phyloP scores from a whole-genome alignment of 2,329 filamentous ascomycete genomes.

The Aureobasidium pullulans region DNA sequence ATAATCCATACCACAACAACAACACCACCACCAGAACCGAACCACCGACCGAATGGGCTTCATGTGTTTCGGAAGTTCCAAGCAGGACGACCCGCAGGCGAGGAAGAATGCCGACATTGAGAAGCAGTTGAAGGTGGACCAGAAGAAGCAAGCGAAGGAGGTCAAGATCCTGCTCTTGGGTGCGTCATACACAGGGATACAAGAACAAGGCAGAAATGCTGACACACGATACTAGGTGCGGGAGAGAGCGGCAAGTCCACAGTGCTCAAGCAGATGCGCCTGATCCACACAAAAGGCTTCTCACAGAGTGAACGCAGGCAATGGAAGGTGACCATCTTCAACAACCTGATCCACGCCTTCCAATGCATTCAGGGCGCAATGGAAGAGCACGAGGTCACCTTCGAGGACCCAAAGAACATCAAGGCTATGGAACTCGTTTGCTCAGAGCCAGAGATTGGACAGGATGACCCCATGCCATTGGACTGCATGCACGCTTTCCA shows the following conservation, averaged over 20 bases:
- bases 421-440: slow-evolving; percentile 71
- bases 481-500: slow-evolving; percentile 78
- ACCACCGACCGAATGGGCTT: slow-evolving; percentile 22
- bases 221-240: slow-evolving; percentile 55
- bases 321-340: slow-evolving; percentile 92
- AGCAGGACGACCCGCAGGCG: slow-evolving; percentile 40
- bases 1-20: not conserved
- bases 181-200: slow-evolving; percentile 35
- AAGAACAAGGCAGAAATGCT: slow-evolving; percentile 16
- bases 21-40: not conserved
- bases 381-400: slow-evolving; percentile 72
- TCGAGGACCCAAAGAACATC: slow-evolving; percentile 71
- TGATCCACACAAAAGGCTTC: slow-evolving; percentile 92
- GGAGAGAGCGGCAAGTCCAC: slow-evolving; percentile 96
- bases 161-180: slow-evolving; percentile 91
- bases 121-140: slow-evolving; percentile 74
- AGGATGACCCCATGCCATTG: slow-evolving; percentile 70
- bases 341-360: slow-evolving; percentile 88
- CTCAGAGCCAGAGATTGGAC: slow-evolving; percentile 72
- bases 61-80: slow-evolving; percentile 45
- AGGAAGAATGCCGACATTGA: slow-evolving; percentile 67
- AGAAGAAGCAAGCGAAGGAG: slow-evolving; percentile 77
- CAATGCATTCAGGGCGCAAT: slow-evolving; percentile 86
- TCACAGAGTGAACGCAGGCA: slow-evolving; percentile 82
- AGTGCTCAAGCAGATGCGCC: slow-evolving; percentile 97